Percentiles rank a stretch among this genome's conserved stretches.
Conservation (phyloP, 163 green algal genomes). For the Scenedesmus sp. region DNA sequence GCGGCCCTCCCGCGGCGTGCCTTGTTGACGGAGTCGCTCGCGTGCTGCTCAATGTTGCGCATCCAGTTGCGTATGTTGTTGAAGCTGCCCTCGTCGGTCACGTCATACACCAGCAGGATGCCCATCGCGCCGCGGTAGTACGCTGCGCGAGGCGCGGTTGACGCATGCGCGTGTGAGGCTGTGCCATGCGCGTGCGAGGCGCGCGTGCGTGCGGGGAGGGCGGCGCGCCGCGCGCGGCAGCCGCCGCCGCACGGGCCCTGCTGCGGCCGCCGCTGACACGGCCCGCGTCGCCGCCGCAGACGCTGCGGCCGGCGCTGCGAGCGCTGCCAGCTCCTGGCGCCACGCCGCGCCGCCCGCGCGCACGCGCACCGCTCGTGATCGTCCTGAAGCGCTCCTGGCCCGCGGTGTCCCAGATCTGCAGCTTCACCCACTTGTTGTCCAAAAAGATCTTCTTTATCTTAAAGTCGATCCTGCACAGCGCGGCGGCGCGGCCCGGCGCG, state of each 20-base stretch:
- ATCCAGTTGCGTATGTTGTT: conserved; percentile 99
- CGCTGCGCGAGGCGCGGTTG: conserved; percentile 62
- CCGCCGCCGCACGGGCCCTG: background rate
- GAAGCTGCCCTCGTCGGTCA: conserved; percentile 96
- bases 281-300: background rate
- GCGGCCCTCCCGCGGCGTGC: conserved; percentile 29
- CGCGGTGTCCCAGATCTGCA: conserved; percentile 99
- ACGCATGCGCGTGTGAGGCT: background rate
- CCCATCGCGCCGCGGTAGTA: conserved; percentile 98
- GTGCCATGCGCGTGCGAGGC: too few relatives aligned
- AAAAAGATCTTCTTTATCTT: conserved; percentile 98
- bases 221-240: too few relatives aligned
- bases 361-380: conserved; percentile 90
- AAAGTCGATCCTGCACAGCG: conserved; percentile 92
- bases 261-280: background rate
- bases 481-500: too few relatives aligned
- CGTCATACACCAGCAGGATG: conserved; percentile 98
- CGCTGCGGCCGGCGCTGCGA: too few relatives aligned
- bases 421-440: conserved; percentile 95
- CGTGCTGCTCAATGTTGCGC: conserved; percentile 97
- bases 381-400: conserved; percentile 98
- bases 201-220: too few relatives aligned
- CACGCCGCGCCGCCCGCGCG: background rate
- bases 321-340: background rate
- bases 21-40: conserved; percentile 95